Percentiles rank a stretch among this genome's conserved stretches.
Evolutionary conservation across 257 asterid species (phyloP).

Genomic region (Orobanche coerulescens): DNA sequence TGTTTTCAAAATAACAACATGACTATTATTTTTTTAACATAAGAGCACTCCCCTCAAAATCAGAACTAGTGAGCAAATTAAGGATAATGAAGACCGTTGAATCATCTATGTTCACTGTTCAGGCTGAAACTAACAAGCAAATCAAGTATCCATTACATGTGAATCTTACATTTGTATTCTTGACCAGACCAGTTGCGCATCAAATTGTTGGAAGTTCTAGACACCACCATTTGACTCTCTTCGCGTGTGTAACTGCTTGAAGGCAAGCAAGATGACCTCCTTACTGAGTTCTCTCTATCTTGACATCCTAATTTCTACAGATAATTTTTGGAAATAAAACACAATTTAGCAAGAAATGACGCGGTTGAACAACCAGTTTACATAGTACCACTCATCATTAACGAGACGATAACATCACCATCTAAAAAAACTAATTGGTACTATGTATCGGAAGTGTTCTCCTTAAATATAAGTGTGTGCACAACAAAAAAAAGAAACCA

Average conservation of each 20-base stretch:
- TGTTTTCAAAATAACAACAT: neutral
- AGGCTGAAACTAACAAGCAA: constrained; percentile 17
- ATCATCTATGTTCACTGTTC: constrained; percentile 3
- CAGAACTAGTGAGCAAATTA: constrained; percentile 4
- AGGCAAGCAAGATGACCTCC: constrained; percentile 55
- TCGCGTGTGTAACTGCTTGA: constrained; percentile 50
- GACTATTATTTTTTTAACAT: neutral
- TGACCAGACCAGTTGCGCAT: constrained; percentile 66
- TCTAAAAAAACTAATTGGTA: neutral
- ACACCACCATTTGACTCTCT: constrained; percentile 49
- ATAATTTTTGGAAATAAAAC: constrained; percentile 11
- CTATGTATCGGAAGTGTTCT: neutral
- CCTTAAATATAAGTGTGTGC: neutral
- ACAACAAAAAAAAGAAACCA: neutral
- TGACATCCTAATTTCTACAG: constrained; percentile 64
- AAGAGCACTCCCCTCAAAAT: constrained; percentile 7
- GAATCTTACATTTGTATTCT: constrained; percentile 65
- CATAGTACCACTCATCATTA: neutral
- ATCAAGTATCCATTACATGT: neutral
- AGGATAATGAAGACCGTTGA: constrained; percentile 1
- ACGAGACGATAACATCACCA: neutral
- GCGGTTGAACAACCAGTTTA: neutral
- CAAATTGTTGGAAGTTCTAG: constrained; percentile 57
- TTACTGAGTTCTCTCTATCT: constrained; percentile 72
- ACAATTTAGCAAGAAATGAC: constrained; percentile 20